Evolutionary conservation across 2,329 filamentous ascomycete species (phyloP).

Genomic region (Plectosphaerella cucumerina): DNA sequence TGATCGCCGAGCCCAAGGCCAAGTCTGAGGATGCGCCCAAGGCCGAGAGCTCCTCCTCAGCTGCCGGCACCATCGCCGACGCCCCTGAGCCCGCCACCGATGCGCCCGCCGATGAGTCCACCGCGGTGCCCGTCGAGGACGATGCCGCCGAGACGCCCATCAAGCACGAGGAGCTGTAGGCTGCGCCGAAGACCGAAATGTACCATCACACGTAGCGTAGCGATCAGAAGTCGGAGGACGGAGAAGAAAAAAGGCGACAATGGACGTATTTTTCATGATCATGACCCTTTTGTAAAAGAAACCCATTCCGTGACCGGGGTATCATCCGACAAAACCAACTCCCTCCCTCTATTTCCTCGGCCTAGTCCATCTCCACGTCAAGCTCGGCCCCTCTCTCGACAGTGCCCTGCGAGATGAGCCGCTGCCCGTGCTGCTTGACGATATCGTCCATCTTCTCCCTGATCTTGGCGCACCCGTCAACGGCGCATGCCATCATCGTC

Average conservation of each 20-base stretch:
- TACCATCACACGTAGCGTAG: conserved; percentile 1
- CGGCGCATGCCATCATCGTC: conserved; percentile 86
- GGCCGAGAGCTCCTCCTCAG: conserved; percentile 12
- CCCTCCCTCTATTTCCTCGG: conserved; percentile 4
- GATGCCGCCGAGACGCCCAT: conserved; percentile 13
- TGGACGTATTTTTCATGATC: too few species aligned
- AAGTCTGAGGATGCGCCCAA: conserved; percentile 30
- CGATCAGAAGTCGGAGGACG: not conserved
- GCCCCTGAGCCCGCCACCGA: conserved; percentile 22
- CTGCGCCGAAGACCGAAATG: not conserved
- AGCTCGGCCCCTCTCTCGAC: conserved; percentile 44
- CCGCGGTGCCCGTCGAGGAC: conserved; percentile 18
- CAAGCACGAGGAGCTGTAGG: conserved; percentile 47
- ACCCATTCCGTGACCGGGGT: not conserved
- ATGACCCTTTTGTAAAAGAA: not conserved
- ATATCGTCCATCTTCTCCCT: conserved; percentile 76
- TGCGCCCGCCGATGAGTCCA: conserved; percentile 22
- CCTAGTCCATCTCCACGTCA: conserved; percentile 47
- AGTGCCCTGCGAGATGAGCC: conserved; percentile 55
- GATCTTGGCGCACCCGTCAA: conserved; percentile 88
- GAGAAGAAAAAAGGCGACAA: too few species aligned
- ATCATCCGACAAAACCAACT: not conserved
- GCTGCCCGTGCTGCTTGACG: conserved; percentile 65
- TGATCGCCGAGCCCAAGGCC: conserved; percentile 41
- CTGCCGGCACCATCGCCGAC: conserved; percentile 12